Conservation (phyloP, 768 basidiomycete species). For the Sarcodon sp. region DNA sequence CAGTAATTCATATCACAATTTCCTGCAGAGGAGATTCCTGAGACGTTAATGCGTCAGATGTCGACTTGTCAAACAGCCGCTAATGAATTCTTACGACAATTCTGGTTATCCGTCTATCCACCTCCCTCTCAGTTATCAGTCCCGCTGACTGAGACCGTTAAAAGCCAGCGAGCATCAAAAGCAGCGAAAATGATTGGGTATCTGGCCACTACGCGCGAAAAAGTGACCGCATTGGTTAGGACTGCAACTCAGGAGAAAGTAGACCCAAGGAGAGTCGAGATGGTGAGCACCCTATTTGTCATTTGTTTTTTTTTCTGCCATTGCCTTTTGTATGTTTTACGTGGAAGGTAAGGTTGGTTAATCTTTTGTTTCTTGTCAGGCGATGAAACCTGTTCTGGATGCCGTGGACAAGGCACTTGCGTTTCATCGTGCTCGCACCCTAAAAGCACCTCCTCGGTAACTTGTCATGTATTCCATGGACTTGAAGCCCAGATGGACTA, state of each 20-base stretch:
- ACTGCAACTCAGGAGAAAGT: conserved; percentile 46
- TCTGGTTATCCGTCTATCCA: conserved; percentile 84
- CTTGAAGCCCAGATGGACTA: too few species aligned
- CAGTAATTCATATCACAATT: background rate
- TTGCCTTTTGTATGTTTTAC: too few species aligned
- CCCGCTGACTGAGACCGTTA: conserved; percentile 32
- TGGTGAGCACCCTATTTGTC: conserved; percentile 29
- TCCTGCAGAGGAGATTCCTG: conserved; percentile 62
- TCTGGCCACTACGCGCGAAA: conserved; percentile 66
- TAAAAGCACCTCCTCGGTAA: too few species aligned
- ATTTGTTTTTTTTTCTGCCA: too few species aligned
- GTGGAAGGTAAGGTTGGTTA: background rate
- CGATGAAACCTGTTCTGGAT: conserved; percentile 61
- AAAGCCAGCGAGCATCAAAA: conserved; percentile 62
- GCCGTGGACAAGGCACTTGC: conserved; percentile 64
- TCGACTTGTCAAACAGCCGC: conserved; percentile 85
- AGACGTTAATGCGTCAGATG: conserved; percentile 70
- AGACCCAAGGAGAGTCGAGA: conserved; percentile 49
- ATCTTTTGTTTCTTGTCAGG: conserved; percentile 27
- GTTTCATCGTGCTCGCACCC: conserved; percentile 22
- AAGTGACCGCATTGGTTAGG: conserved; percentile 66
- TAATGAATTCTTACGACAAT: conserved; percentile 93
- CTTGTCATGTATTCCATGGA: too few species aligned
- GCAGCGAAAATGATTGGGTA: conserved; percentile 84
- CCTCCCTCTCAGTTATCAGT: conserved; percentile 20